Evolutionary conservation across 1,284 basidiomycete genomes (phyloP).

Genomic region (Ustilago tritici): DNA sequence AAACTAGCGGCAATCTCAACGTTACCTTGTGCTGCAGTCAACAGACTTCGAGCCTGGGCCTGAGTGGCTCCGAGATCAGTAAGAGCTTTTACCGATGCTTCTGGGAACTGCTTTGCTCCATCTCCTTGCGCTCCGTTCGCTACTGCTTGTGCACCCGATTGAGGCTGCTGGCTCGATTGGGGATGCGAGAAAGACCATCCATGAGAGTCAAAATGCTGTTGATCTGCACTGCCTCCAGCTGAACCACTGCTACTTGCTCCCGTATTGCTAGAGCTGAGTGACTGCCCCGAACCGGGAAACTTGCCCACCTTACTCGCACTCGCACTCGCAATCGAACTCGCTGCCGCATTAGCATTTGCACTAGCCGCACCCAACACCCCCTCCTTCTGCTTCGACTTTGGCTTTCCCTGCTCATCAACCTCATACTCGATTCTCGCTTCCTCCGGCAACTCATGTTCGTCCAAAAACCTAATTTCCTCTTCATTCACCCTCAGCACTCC

Average conservation of each 20-base stretch:
- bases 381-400: slow-evolving; percentile 25
- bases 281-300: slow-evolving; percentile 78
- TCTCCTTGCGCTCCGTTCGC: slow-evolving; percentile 13
- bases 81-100: slow-evolving; percentile 70
- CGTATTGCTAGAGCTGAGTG: slow-evolving; percentile 39
- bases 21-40: slow-evolving; percentile 86
- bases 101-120: slow-evolving; percentile 60
- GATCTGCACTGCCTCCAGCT: background rate
- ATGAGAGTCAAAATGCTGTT: slow-evolving; percentile 62
- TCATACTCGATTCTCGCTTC: slow-evolving; percentile 58
- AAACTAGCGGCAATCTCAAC: slow-evolving; percentile 88
- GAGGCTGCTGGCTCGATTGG: slow-evolving; percentile 7
- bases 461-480: slow-evolving; percentile 85
- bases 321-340: slow-evolving; percentile 6
- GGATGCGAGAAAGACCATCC: slow-evolving; percentile 57
- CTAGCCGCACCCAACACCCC: slow-evolving; percentile 15
- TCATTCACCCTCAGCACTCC: slow-evolving; percentile 88
- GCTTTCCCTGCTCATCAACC: slow-evolving; percentile 61
- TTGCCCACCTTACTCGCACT: background rate
- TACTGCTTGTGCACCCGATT: slow-evolving; percentile 23
- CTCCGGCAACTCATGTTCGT: slow-evolving; percentile 90
- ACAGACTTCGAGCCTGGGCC: slow-evolving; percentile 80
- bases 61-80: slow-evolving; percentile 78
- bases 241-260: background rate
- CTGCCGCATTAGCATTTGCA: slow-evolving; percentile 47